These are phyloP conservation scores for Pseudogymnoascus sp. DNA, from an alignment of 2,329 filamentous ascomycete species.

Conservation along the genomic window DNA sequence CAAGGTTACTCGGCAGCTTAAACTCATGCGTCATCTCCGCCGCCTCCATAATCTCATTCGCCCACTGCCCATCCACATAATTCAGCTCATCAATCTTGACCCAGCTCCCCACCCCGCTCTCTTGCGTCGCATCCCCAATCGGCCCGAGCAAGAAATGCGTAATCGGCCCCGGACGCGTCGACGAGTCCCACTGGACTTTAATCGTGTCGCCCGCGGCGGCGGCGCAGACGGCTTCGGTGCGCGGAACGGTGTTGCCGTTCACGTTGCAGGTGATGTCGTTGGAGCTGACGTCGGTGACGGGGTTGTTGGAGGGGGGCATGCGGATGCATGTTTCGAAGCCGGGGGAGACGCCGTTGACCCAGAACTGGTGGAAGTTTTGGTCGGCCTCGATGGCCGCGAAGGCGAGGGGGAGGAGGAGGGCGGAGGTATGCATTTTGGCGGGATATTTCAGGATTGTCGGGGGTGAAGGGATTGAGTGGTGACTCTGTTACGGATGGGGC, in stretches of 20 bases:
- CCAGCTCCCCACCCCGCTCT: conserved; percentile 28
- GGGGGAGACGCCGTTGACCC: conserved; percentile 34
- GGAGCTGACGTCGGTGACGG: conserved; percentile 29
- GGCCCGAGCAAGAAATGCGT: conserved; percentile 34
- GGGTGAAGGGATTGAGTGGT: not conserved
- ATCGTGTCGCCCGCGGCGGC: conserved; percentile 32
- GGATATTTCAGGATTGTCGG: not conserved
- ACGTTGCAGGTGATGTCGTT: conserved; percentile 45
- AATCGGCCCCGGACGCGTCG: conserved; percentile 34
- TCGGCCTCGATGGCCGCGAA: conserved; percentile 29
- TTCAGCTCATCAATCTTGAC: conserved; percentile 29
- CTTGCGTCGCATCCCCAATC: conserved; percentile 23
- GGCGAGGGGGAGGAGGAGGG: not conserved
- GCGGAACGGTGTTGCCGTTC: conserved; percentile 22
- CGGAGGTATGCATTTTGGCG: not conserved
- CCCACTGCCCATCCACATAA: conserved; percentile 26
- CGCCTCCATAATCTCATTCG: conserved; percentile 25
- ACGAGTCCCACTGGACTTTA: conserved; percentile 35
- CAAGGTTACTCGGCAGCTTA: conserved; percentile 25
- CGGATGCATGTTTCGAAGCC: conserved; percentile 40
- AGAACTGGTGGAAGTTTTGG: conserved; percentile 38
- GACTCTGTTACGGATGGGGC: not conserved
- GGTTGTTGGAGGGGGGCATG: conserved; percentile 44
- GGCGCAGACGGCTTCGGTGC: conserved; percentile 28
- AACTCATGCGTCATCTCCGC: conserved; percentile 21